phyloP scores from a whole-genome alignment of 352 stramenopile species.

The Phytophthora kernoviae region DNA sequence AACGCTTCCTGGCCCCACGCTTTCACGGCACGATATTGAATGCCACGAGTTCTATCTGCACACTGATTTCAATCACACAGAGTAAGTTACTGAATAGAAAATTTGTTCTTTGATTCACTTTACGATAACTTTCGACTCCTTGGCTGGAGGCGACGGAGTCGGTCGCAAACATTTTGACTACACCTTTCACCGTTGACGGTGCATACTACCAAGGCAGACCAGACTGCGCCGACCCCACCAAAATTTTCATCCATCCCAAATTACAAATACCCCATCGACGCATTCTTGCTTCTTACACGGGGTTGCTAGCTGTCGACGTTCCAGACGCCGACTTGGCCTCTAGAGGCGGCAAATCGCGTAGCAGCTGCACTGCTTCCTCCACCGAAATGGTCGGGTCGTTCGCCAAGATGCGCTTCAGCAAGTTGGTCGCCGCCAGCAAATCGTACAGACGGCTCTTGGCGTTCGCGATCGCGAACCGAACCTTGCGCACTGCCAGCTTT shows the following conservation, averaged over 20 bases:
- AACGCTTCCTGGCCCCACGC: no score
- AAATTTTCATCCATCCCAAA: not conserved
- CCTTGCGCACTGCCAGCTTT: constrained; percentile 46
- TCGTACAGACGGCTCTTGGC: constrained; percentile 43
- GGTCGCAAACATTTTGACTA: not conserved
- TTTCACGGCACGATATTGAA: no score
- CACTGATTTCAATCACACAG: no score
- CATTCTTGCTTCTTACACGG: constrained; percentile 14
- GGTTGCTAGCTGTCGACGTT: constrained; percentile 2
- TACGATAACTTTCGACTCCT: not conserved
- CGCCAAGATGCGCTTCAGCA: constrained; percentile 41
- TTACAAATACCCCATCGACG: not conserved
- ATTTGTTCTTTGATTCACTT: not conserved
- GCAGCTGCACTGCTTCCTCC: constrained; percentile 27
- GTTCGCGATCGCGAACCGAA: constrained; percentile 47
- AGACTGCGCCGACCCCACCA: not conserved
- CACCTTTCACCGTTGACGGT: no score
- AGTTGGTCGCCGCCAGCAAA: constrained; percentile 41
- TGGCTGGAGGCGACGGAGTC: not conserved
- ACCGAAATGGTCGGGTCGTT: constrained; percentile 27
- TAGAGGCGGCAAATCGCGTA: constrained; percentile 8
- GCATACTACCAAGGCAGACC: not conserved
- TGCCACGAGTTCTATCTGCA: no score
- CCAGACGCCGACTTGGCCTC: constrained; percentile 5
- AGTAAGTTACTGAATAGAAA: not conserved